Evolutionary conservation across 768 basidiomycete genomes (phyloP), one percentile per base, ranked within the genome.

Genomic region (Cystobasidium ongulense): DNA sequence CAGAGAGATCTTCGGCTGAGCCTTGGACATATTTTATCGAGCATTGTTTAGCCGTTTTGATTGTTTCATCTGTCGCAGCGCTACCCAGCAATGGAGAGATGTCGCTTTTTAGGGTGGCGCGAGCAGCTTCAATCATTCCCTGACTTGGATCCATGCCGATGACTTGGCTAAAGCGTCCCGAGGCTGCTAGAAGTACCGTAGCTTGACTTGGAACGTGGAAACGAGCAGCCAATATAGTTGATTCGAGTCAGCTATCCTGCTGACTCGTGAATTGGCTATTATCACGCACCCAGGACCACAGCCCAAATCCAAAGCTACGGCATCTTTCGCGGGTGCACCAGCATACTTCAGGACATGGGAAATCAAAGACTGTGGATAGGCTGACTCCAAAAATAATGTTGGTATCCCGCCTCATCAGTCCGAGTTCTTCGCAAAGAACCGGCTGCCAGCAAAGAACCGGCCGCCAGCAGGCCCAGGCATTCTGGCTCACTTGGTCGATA

Each of bases 1-100:
- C 62, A 1, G 61, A 27, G 8, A 81, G 72, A 41, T 78, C 68
- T 65, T 81, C 80, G 13, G 76, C 80, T 18, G 50, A 57, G n/a
- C 68, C 68, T 27, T 21, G 25, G 18, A 5, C 41, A 71, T 71
- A 71, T 5, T 59, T 35, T 23, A 59, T 61, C 13, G 41, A 35
- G 13, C 39, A 41, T 11, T 46, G 4, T 41, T 54, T 71, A 10
- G 15, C 4, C 4, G 2, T 10, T 4, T 23, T 27, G 18, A 11
- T 35, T 11, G 10, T 38, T 29, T 11, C 31, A 33, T 13, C 54
- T 38, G 27, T 35, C 10, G 4, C 27, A 5, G 57, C 54, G 8
- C 15, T n/a, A 1, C 35, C 66, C 33, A 72, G 70, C 1, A 75
- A 53, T 27, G 75, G 29, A 5, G 64, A 36, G 8, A 52, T 25